phyloP scores from a whole-genome alignment of 2,329 filamentous ascomycete genomes.

The Ophiocordyceps unilateralis region DNA sequence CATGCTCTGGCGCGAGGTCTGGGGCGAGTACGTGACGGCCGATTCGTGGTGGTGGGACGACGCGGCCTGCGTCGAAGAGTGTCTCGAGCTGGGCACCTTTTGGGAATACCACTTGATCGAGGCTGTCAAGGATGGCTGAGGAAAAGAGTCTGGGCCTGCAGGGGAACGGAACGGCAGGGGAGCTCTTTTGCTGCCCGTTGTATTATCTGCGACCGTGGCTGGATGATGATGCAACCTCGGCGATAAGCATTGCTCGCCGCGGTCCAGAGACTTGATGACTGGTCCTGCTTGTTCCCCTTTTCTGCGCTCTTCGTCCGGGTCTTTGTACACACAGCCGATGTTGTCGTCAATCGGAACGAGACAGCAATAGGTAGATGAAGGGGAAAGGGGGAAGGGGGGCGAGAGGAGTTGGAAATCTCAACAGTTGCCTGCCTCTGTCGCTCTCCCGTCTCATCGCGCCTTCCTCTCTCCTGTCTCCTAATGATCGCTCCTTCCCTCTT shows the following conservation, averaged over 20 bases:
- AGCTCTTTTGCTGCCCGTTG: too few relatives aligned
- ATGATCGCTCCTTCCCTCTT: too few relatives aligned
- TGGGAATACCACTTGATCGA: conserved; percentile 43
- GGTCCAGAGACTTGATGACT: neutral
- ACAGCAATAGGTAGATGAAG: too few relatives aligned
- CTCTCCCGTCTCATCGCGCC: too few relatives aligned
- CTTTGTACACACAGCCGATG: too few relatives aligned
- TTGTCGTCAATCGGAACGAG: too few relatives aligned
- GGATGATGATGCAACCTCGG: neutral
- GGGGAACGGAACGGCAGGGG: too few relatives aligned
- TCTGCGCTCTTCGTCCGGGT: too few relatives aligned
- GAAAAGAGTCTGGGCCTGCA: neutral
- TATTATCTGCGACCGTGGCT: neutral
- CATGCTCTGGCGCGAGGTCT: conserved; percentile 43
- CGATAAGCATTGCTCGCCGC: neutral
- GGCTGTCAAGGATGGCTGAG: conserved; percentile 26
- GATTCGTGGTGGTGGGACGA: conserved; percentile 48
- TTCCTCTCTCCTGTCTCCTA: neutral
- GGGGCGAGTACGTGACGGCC: conserved; percentile 33
- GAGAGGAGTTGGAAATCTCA: too few relatives aligned
- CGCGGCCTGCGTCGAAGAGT: conserved; percentile 34
- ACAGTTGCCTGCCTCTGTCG: too few relatives aligned
- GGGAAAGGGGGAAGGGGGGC: too few relatives aligned
- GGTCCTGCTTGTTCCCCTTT: too few relatives aligned
- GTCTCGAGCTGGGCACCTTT: conserved; percentile 31